Percentiles rank a stretch among this genome's conserved stretches.
These are phyloP conservation scores for Cyberlindnera mrakii DNA, from an alignment of 805 yeast genomes.

Conservation along the genomic window DNA sequence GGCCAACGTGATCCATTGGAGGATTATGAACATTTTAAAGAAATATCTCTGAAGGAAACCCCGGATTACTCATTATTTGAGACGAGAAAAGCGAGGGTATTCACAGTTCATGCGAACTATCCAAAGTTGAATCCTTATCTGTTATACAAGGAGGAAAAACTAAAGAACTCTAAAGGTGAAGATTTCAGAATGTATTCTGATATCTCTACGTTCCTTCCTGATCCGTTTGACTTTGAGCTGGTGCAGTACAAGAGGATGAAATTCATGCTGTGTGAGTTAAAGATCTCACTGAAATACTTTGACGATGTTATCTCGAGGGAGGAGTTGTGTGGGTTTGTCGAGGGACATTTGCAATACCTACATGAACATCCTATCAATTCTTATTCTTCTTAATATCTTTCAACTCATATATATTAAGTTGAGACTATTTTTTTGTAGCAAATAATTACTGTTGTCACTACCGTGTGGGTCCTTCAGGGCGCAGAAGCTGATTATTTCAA, in stretches of 20 bases:
- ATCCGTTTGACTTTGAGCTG: constrained; percentile 42
- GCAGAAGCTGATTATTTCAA: no score
- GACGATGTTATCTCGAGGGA: constrained; percentile 30
- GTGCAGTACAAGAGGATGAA: constrained; percentile 53
- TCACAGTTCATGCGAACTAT: constrained; percentile 33
- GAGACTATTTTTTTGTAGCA: no score
- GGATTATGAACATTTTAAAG: constrained; percentile 35
- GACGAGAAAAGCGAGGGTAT: constrained; percentile 14
- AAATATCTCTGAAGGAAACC: background rate
- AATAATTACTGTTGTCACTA: no score
- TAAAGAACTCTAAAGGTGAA: constrained; percentile 14
- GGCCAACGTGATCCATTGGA: constrained; percentile 66
- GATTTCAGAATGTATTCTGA: constrained; percentile 23
- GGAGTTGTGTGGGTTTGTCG: constrained; percentile 44
- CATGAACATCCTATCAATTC: no score
- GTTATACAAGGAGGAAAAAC: constrained; percentile 19
- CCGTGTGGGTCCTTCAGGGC: no score
- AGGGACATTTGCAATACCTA: constrained; percentile 29
- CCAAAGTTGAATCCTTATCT: constrained; percentile 31
- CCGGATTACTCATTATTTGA: constrained; percentile 12
- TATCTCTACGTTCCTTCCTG: constrained; percentile 25
- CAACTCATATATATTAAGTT: constrained; percentile 14
- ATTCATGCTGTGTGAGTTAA: constrained; percentile 43
- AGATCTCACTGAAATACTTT: constrained; percentile 40
- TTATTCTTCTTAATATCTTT: no score